phyloP scores from a whole-genome alignment of 495 filamentous ascomycete genomes.

The Aspergillus panamensis region DNA sequence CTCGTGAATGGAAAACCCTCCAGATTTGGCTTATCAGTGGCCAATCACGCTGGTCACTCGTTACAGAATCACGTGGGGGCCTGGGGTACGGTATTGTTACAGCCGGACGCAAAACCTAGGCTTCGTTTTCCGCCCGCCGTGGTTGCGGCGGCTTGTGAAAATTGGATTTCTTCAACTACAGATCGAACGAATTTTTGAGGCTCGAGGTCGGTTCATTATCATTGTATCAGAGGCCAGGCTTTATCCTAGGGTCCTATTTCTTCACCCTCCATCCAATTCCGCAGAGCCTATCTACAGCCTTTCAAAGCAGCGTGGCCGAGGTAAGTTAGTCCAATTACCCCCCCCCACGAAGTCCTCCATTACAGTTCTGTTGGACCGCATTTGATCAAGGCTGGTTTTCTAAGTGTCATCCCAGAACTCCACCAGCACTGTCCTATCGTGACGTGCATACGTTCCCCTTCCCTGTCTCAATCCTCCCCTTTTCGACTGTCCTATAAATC shows the following conservation, averaged over 20 bases:
- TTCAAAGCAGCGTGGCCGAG: neutral
- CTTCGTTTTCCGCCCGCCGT: neutral
- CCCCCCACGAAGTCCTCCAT: slow-evolving; percentile 11
- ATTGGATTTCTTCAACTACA: neutral
- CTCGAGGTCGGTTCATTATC: neutral
- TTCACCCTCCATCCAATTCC: neutral
- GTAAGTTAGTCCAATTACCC: neutral
- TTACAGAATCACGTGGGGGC: slow-evolving; percentile 14
- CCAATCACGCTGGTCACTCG: slow-evolving; percentile 7
- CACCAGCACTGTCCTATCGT: slow-evolving; percentile 21
- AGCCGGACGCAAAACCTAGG: neutral
- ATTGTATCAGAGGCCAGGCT: neutral
- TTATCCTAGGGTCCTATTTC: neutral
- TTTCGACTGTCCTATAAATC: slow-evolving; percentile 7
- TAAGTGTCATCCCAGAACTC: slow-evolving; percentile 16
- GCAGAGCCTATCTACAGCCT: neutral
- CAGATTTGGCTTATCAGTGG: slow-evolving; percentile 16
- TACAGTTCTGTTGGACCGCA: slow-evolving; percentile 1
- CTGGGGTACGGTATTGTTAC: slow-evolving; percentile 9
- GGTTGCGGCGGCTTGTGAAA: neutral
- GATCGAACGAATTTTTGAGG: neutral
- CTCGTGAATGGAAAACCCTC: slow-evolving; percentile 1
- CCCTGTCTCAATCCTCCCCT: neutral
- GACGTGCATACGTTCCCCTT: slow-evolving; percentile 11
- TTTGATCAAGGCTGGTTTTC: slow-evolving; percentile 3